A percentile compares a stretch with the other conserved stretches of the same genome.
Conservation (phyloP, 495 filamentous ascomycete genomes). For the Penicillium longicatenatum region DNA sequence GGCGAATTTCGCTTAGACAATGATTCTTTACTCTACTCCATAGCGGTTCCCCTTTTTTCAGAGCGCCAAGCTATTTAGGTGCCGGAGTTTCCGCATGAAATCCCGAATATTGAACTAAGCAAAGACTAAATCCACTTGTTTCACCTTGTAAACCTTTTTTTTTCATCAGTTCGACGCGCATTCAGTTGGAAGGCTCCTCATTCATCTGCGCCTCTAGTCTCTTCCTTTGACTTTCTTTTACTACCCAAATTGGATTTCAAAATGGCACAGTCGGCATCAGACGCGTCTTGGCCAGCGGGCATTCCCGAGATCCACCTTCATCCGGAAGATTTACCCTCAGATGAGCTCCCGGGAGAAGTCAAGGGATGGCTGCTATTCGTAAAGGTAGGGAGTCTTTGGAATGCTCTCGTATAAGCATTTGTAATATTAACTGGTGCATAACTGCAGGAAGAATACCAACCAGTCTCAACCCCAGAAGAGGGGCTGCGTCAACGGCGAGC, state of each 20-base stretch:
- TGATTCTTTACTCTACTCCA: no score
- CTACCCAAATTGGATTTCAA: background rate
- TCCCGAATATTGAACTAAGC: background rate
- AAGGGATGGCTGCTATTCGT: constrained; percentile 24
- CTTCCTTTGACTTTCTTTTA: background rate
- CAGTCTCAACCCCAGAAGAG: constrained; percentile 13
- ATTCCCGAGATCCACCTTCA: constrained; percentile 20
- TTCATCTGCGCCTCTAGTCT: background rate
- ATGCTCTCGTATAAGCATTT: constrained; percentile 4
- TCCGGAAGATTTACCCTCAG: constrained; percentile 12
- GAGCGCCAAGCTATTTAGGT: no score
- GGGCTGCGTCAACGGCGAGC: constrained; percentile 17
- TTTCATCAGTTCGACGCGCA: background rate
- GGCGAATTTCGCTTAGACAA: no score
- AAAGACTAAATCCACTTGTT: background rate
- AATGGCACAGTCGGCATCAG: constrained; percentile 9
- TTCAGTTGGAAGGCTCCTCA: background rate
- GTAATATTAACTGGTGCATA: background rate
- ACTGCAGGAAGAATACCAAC: constrained; percentile 16
- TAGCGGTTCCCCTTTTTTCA: no score
- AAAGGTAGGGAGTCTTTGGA: constrained; percentile 7
- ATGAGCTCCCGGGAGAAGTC: constrained; percentile 16
- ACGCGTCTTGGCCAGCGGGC: constrained; percentile 13
- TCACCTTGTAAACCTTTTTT: no score
- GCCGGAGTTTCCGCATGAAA: no score